Conservation (phyloP, 495 filamentous ascomycete genomes). For the Neurospora sp. region DNA sequence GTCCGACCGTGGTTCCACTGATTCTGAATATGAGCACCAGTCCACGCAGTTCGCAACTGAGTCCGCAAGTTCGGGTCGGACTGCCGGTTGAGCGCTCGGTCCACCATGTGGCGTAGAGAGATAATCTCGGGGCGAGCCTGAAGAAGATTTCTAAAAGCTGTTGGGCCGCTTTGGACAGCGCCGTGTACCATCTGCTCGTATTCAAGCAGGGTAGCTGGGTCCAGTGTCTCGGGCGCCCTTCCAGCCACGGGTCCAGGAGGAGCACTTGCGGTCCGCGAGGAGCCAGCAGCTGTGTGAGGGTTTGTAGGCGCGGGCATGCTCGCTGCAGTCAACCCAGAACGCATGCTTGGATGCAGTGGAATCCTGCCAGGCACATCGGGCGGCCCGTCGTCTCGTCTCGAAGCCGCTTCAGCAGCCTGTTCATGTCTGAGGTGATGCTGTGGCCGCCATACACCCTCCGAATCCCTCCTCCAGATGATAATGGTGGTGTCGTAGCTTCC, state of each 20-base stretch:
- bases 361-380: not conserved
- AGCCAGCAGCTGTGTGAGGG: not conserved
- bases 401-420: conserved; percentile 37
- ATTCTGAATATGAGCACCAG: conserved; percentile 27
- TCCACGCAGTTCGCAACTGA: conserved; percentile 33
- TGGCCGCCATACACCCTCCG: conserved; percentile 69
- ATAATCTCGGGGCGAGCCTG: conserved; percentile 34
- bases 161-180: conserved; percentile 32
- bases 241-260: conserved; percentile 1
- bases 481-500: conserved; percentile 94
- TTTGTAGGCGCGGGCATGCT: not conserved
- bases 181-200: conserved; percentile 33
- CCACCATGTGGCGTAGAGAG: conserved; percentile 27
- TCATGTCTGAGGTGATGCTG: conserved; percentile 64
- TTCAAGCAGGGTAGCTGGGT: conserved; percentile 10
- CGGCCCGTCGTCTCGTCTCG: conserved; percentile 4
- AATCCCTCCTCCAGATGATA: conserved; percentile 83
- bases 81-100: conserved; percentile 33
- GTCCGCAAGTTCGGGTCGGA: conserved; percentile 28
- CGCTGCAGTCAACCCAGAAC: not conserved
- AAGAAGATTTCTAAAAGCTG: conserved; percentile 33
- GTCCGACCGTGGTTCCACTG: conserved; percentile 32
- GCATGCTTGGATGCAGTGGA: conserved; percentile 14
- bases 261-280: not conserved
- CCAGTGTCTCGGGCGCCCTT: not conserved